Percentiles rank a stretch among this genome's conserved stretches.
Conservation (phyloP, 805 yeast species). For the Teunomyces pallodes region DNA sequence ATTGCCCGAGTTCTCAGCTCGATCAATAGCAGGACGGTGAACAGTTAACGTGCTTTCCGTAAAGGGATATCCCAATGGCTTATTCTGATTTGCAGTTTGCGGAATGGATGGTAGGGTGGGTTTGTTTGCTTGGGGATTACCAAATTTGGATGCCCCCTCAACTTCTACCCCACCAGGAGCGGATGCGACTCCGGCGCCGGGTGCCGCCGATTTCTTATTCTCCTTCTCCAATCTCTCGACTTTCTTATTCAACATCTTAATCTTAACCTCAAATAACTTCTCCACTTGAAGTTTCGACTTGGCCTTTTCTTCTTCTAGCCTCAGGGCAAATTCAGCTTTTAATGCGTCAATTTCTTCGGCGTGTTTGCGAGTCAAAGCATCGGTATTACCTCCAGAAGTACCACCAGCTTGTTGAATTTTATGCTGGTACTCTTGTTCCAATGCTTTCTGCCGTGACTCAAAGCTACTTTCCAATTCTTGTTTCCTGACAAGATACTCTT, state of each 20-base stretch:
- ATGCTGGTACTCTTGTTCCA: constrained; percentile 33
- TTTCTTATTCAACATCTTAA: constrained; percentile 52
- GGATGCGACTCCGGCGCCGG: not conserved
- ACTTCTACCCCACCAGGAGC: not conserved
- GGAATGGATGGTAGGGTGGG: not conserved
- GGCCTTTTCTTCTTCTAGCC: constrained; percentile 24
- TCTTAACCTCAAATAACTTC: constrained; percentile 58
- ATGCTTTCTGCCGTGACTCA: constrained; percentile 25
- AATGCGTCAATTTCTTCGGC: constrained; percentile 15
- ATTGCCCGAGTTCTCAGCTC: constrained; percentile 3
- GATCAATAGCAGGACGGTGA: constrained; percentile 24
- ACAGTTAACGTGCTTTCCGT: constrained; percentile 32
- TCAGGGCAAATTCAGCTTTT: constrained; percentile 16
- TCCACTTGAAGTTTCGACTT: constrained; percentile 50
- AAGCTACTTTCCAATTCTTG: constrained; percentile 16
- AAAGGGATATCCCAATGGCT: constrained; percentile 18
- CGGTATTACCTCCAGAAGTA: constrained; percentile 1
- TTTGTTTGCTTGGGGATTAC: not conserved
- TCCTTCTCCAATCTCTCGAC: constrained; percentile 47
- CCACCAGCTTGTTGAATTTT: constrained; percentile 14
- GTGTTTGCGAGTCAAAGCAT: constrained; percentile 16
- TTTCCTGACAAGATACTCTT: constrained; percentile 1
- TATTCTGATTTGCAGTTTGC: not conserved
- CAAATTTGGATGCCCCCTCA: not conserved
- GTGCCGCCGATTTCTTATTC: not conserved